These are phyloP conservation scores for Pythium grandisporangium DNA, from an alignment of 352 stramenopile species.

Conservation along the genomic window DNA sequence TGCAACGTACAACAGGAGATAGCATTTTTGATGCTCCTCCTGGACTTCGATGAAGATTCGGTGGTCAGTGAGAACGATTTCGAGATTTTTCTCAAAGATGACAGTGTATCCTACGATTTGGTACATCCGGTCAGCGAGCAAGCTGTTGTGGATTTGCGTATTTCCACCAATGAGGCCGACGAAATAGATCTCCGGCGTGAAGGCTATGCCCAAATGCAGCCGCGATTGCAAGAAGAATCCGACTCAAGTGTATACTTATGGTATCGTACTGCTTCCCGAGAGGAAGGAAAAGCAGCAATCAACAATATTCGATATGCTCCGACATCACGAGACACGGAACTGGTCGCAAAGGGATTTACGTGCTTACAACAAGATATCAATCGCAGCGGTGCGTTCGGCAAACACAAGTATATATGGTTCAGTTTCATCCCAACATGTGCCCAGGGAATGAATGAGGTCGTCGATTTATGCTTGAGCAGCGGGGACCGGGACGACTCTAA, in stretches of 20 bases:
- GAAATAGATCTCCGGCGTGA: conserved; percentile 43
- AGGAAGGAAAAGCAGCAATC: conserved; percentile 56
- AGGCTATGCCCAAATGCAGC: conserved; percentile 45
- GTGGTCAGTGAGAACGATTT: conserved; percentile 63
- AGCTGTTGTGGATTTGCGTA: conserved; percentile 48
- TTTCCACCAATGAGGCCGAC: conserved; percentile 51
- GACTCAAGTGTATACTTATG: conserved; percentile 44
- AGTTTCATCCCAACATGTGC: conserved; percentile 36
- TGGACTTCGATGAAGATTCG: conserved; percentile 63
- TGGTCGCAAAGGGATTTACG: conserved; percentile 65
- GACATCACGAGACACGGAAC: conserved; percentile 54
- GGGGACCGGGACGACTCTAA: conserved; percentile 60
- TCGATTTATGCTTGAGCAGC: conserved; percentile 54
- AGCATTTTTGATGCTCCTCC: conserved; percentile 42
- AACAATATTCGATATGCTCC: conserved; percentile 54
- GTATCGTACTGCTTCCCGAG: conserved; percentile 41
- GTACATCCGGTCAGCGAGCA: conserved; percentile 37
- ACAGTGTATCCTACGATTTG: conserved; percentile 33
- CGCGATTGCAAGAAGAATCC: conserved; percentile 40
- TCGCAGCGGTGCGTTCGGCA: conserved; percentile 43
- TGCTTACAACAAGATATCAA: conserved; percentile 72
- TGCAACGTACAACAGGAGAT: conserved; percentile 32
- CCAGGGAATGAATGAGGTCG: conserved; percentile 47
- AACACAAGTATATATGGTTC: conserved; percentile 73
- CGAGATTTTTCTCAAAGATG: conserved; percentile 64